Evolutionary conservation across 148 eudicot genomes (phyloP), one percentile per base, ranked within the genome.

Genomic region (Fagopyrum tataricum): DNA sequence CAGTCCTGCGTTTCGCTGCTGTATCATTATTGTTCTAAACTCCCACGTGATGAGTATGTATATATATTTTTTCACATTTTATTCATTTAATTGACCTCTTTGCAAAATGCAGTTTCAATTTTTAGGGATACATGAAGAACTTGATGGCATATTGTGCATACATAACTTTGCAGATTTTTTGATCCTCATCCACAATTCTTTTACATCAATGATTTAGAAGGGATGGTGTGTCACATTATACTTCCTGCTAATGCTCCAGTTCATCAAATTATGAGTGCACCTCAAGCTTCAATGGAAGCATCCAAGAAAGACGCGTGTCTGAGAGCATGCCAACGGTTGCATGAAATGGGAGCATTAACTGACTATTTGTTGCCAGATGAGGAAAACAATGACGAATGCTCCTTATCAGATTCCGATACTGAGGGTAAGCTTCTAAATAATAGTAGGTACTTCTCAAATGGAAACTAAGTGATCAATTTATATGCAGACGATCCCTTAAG

Each of bases 21-120:
- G 74, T 87, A 91, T 74, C 96, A 85, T 67, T 95, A 91, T 79
- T 95, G 99, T 80, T 86, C 99, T 37, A 95, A 88, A 82, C 96
- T 95, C 70, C 96, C 97, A 20, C 99, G 76, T 79, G 99, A 95
- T 79, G 99, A 95, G 99, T 95, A 95, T 72, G 94, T 31, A 31
- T n/a, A 31, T 31, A 31, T 31, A 31, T 43, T 73, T 73, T 48
- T 71, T 1, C 74, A 5, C 53, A 20, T 44, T 61, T 13, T 62
- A 21, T 7, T 78, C 9, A 47, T 13, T 20, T 39, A 10, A 47
- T 40, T 44, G 66, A 23, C 31, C 66, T 44, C 52, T 23, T 70
- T 81, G 31, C 42, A 72, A 49, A 44, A 10, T 42, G 15, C 13
- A 8, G 8, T 68, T 67, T 41, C 17, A 26, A 17, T 44, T 43